Evolutionary conservation across 169 alveolate genomes (phyloP).

Genomic region (Cryptosporidium tyzzeri): DNA sequence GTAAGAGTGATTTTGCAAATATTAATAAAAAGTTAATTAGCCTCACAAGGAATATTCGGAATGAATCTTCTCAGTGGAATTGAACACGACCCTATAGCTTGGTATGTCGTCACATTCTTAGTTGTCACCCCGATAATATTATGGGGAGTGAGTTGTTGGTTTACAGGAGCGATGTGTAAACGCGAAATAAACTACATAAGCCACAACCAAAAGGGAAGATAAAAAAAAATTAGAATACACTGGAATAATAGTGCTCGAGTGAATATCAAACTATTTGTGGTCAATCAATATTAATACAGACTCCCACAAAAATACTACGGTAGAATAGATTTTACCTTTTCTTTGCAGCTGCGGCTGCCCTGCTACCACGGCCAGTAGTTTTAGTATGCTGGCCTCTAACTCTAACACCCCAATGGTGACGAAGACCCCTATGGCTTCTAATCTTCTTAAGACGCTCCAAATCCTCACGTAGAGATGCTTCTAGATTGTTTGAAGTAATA

Average conservation of each 20-base stretch:
- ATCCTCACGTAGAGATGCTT: slow-evolving; percentile 98
- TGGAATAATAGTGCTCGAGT: neutral
- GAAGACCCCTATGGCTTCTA: slow-evolving; percentile 97
- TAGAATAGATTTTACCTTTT: slow-evolving; percentile 88
- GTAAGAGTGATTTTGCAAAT: slow-evolving; percentile 5
- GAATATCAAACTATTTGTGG: slow-evolving; percentile 5
- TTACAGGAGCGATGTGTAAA: slow-evolving; percentile 69
- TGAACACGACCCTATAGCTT: slow-evolving; percentile 66
- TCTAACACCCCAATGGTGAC: slow-evolving; percentile 98
- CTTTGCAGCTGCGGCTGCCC: slow-evolving; percentile 97
- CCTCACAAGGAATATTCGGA: slow-evolving; percentile 42
- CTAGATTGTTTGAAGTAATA: slow-evolving; percentile 94
- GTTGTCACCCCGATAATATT: slow-evolving; percentile 53
- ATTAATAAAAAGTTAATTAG: neutral
- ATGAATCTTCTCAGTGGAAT: slow-evolving; percentile 71
- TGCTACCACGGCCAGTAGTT: slow-evolving; percentile 99
- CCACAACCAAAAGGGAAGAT: neutral
- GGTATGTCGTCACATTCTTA: slow-evolving; percentile 55
- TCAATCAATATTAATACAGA: neutral
- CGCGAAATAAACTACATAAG: slow-evolving; percentile 41
- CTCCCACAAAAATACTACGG: neutral
- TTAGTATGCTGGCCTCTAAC: slow-evolving; percentile 99
- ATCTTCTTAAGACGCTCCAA: slow-evolving; percentile 98
- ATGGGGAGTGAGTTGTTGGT: slow-evolving; percentile 72
- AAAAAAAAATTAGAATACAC: slow-evolving; percentile 19